Conservation (phyloP, 768 basidiomycete species). For the Cubamyces sp. region DNA sequence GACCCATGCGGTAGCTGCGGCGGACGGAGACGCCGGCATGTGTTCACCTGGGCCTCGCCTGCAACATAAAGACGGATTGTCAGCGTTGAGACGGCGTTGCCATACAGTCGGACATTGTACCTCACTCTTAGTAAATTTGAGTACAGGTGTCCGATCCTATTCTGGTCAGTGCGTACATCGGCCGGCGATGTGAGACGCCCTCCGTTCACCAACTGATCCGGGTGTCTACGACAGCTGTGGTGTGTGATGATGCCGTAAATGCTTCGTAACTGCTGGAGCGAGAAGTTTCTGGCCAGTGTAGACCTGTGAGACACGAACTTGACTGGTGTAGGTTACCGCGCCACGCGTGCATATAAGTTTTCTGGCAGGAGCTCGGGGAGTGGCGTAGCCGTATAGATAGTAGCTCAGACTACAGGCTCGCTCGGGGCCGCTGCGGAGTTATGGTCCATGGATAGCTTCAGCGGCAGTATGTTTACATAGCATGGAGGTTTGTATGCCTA, state of each 20-base stretch:
- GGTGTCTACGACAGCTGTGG: neutral
- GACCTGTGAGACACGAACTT: neutral
- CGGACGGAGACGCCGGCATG: too few species aligned
- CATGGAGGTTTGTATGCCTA: neutral
- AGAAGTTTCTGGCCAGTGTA: conserved; percentile 6
- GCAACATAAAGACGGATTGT: too few species aligned
- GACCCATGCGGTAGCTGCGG: too few species aligned
- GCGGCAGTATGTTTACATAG: too few species aligned
- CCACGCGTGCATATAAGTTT: too few species aligned
- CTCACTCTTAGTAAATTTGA: too few species aligned
- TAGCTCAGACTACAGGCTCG: neutral
- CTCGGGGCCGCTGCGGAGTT: neutral
- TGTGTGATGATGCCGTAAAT: conserved; percentile 10
- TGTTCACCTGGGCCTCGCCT: too few species aligned
- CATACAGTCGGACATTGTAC: neutral
- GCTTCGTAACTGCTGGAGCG: neutral
- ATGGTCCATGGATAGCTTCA: too few species aligned
- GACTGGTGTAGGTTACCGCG: neutral
- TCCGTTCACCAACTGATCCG: conserved; percentile 6
- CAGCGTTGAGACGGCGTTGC: too few species aligned
- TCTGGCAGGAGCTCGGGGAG: too few species aligned
- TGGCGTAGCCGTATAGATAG: too few species aligned
- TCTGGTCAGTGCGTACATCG: neutral
- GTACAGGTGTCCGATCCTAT: too few species aligned
- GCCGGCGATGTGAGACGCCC: neutral